Percentiles rank a stretch among this genome's conserved stretches.
Conservation (phyloP, 306 rosid genomes). For the Pueraria montana region DNA sequence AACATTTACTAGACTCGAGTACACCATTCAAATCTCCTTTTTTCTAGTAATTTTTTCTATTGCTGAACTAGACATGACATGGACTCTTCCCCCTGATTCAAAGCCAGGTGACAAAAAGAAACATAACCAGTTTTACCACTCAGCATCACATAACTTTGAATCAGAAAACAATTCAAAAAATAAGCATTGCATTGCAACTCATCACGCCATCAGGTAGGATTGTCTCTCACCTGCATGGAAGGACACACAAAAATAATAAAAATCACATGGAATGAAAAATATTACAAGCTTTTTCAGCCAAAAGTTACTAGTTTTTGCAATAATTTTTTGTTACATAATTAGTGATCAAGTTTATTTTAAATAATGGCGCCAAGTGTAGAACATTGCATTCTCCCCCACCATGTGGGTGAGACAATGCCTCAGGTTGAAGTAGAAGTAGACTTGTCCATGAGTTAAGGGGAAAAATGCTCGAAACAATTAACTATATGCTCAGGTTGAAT, state of each 20-base stretch:
- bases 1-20: no score
- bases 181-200: background rate
- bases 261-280: no score
- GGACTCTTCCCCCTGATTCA: slow-evolving; percentile 8
- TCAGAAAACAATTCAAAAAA: background rate
- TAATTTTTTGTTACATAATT: background rate
- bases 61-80: background rate
- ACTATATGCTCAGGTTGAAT: background rate
- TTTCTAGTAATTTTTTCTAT: no score
- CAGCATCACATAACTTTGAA: background rate
- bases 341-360: background rate
- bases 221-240: slow-evolving; percentile 2
- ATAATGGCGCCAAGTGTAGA: background rate
- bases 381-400: no score
- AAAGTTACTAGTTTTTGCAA: background rate
- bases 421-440: background rate
- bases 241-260: no score
- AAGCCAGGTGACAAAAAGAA: background rate
- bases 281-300: background rate
- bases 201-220: background rate
- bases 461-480: background rate
- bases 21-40: no score
- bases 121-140: background rate
- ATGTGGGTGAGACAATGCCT: background rate
- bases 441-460: background rate